Base-by-base conservation (phyloP, 345 rosid species). In the Tarenaya hassleriana region DNA sequence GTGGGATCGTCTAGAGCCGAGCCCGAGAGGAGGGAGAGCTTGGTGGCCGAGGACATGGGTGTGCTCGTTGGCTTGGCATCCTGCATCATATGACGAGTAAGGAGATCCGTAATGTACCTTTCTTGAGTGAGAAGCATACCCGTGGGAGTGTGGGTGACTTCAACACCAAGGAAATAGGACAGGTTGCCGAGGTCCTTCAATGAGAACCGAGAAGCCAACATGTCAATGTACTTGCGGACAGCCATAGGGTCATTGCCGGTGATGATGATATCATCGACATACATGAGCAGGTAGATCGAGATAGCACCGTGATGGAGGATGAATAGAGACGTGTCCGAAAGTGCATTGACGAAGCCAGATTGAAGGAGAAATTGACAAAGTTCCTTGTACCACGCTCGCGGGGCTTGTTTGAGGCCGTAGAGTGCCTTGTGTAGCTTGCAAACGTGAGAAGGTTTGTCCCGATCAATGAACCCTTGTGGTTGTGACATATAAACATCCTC, bases 121-220 rank as follows among this genome's bases (percentile, higher is more conserved):
- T 14, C 4, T 15, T 68, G 64, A 12, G 31, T 5, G 1, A 61
- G 34, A 8, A 48, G 34, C 0, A 67, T 4, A 7, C 59, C 31
- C 0, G 4, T 0, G 0, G 41, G 0, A 0, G 16, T n/a, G 0
- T 7, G 33, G 0, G 29, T 41, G 6, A 20, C 34, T 16, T 34
- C 33, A 9, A 59, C 18, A 4, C 66, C 49, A 0, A 54, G 13
- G 16, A 64, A 69, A n/a, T 52, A 59, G 1, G n/a, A 8, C 1
- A 44, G 13, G 0, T 6, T 0, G 0, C 70, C 58, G 0, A 59
- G 14, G 18, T 64, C 46, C 1, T 58, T 59, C 1, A 63, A 0
- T 3, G 27, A 33, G 1, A 64, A 64, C 0, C 7, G 4, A 0
- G 0, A 1, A 12, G 48, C n/a, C 0, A 51, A 1, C 1, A 8